phyloP scores from a whole-genome alignment of 192 early-diverging fungal species.

The Coemansia sp. region DNA sequence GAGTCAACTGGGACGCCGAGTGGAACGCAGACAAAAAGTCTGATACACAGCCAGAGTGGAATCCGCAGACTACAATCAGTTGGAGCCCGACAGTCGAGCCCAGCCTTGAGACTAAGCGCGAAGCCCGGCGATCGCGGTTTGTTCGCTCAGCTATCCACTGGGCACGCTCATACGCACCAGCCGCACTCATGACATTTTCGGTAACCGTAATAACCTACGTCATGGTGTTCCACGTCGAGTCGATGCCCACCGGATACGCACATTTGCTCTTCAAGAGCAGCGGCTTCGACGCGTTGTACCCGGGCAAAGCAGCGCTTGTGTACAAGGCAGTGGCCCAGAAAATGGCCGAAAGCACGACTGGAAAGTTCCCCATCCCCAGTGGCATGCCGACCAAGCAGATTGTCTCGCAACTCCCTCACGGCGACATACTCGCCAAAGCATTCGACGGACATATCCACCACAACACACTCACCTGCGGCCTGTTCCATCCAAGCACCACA shows the following conservation, averaged over 20 bases:
- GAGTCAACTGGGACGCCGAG: not conserved
- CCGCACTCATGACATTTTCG: slow-evolving; percentile 38
- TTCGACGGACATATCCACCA: slow-evolving; percentile 53
- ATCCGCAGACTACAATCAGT: slow-evolving; percentile 3
- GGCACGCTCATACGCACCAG: slow-evolving; percentile 24
- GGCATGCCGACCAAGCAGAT: slow-evolving; percentile 56
- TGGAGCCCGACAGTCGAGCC: slow-evolving; percentile 25
- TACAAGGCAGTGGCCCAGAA: slow-evolving; percentile 17
- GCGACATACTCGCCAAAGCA: slow-evolving; percentile 53
- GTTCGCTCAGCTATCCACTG: not conserved
- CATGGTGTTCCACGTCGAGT: slow-evolving; percentile 58
- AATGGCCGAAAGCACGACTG: not conserved
- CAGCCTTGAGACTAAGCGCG: slow-evolving; percentile 12
- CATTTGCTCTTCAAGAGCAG: slow-evolving; percentile 52
- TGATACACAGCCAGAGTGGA: not conserved
- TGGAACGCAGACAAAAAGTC: not conserved
- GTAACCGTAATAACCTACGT: slow-evolving; percentile 45
- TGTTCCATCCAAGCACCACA: slow-evolving; percentile 61
- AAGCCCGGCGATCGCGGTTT: not conserved
- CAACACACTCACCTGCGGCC: slow-evolving; percentile 57
- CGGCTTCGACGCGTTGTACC: slow-evolving; percentile 37
- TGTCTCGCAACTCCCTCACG: slow-evolving; percentile 56
- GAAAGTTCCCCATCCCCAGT: slow-evolving; percentile 31
- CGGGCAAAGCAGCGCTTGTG: slow-evolving; percentile 7
- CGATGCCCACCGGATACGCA: slow-evolving; percentile 60